Evolutionary conservation across 83 land plant species (phyloP), one percentile per base, ranked within the genome.

Genomic region (Picea engelmannii): DNA sequence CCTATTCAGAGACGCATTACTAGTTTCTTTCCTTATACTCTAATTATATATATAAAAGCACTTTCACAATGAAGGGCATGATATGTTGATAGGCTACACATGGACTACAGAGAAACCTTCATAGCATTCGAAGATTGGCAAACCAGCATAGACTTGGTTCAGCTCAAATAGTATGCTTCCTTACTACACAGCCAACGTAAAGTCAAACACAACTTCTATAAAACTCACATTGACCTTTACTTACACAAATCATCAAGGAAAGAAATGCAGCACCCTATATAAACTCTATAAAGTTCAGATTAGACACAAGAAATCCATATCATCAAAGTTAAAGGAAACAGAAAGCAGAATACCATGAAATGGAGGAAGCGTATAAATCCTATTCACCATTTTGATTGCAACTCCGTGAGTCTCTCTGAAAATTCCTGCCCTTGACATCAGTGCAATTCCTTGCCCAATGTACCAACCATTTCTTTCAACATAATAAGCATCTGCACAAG

Each of bases 391-490:
- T 61, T 90, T 86, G 10, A 92, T 84, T 40, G 94, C 94, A 80
- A 90, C 65, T 78, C 94, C 94, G 64, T 81, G 64, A 38, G 80
- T 64, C 76, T 65, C 94, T 64, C 92, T 86, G 63, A 92, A 92
- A 3, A 92, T 86, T 58, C 89, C 94, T 69, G 92, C 86, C 83
- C 94, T 87, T 85, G 89, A 42, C 81, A 79, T 66, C 52, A 73
- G 23, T 59, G 92, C 63, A 40, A 61, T 87, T 78, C 95, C 95
- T 85, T 85, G 86, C 23, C 95, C 95, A 85, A 92, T 88, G 77
- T 92, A 92, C 31, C 88, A 64, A 27, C 92, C 92, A 40, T 63
- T 73, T 79, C 95, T 81, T 83, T 92, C 85, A 66, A n/a, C 27
- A 76, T 90, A 84, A 67, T 85, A 83, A 13, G 91, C 90, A 87